Evolutionary conservation across 345 rosid genomes (phyloP).

Genomic region (Noccaea bulbosa): DNA sequence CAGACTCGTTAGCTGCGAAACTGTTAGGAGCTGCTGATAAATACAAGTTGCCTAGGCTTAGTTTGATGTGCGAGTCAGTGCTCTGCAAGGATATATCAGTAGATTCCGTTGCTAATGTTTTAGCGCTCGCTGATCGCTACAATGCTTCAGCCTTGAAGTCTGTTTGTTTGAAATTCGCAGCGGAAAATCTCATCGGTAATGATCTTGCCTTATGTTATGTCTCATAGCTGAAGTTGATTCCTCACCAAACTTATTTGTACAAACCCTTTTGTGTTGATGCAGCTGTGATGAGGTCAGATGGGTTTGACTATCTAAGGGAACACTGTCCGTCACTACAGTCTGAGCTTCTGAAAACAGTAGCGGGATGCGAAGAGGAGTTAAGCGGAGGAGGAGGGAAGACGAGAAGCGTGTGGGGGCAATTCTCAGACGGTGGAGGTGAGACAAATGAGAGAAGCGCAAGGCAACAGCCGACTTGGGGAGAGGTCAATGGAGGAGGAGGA

Average conservation of each 20-base stretch:
- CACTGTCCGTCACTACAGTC: slow-evolving; percentile 70
- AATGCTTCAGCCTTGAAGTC: slow-evolving; percentile 79
- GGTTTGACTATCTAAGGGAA: slow-evolving; percentile 70
- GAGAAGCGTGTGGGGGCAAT: slow-evolving; percentile 70
- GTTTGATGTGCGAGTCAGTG: slow-evolving; percentile 82
- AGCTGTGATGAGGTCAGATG: slow-evolving; percentile 79
- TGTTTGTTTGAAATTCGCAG: slow-evolving; percentile 85
- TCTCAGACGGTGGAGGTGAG: slow-evolving; percentile 65
- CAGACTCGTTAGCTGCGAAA: slow-evolving; percentile 71
- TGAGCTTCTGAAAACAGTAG: slow-evolving; percentile 72
- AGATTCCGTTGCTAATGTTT: slow-evolving; percentile 68
- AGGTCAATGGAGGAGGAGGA: slow-evolving; percentile 52
- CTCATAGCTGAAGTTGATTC: slow-evolving; percentile 10
- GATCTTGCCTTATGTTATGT: slow-evolving; percentile 19
- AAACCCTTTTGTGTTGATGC: slow-evolving; percentile 40
- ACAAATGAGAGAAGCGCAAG: slow-evolving; percentile 59
- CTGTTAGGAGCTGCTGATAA: slow-evolving; percentile 85
- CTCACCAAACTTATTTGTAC: background rate
- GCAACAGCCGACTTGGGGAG: slow-evolving; percentile 64
- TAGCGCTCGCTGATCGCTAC: slow-evolving; percentile 82
- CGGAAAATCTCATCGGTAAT: slow-evolving; percentile 85
- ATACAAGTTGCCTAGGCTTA: slow-evolving; percentile 78
- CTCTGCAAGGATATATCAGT: slow-evolving; percentile 87
- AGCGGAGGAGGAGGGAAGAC: slow-evolving; percentile 62
- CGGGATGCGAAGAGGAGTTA: slow-evolving; percentile 70